These are phyloP conservation scores for Rhizoctonia solani DNA, from an alignment of 1,284 basidiomycete genomes.

Conservation along the genomic window DNA sequence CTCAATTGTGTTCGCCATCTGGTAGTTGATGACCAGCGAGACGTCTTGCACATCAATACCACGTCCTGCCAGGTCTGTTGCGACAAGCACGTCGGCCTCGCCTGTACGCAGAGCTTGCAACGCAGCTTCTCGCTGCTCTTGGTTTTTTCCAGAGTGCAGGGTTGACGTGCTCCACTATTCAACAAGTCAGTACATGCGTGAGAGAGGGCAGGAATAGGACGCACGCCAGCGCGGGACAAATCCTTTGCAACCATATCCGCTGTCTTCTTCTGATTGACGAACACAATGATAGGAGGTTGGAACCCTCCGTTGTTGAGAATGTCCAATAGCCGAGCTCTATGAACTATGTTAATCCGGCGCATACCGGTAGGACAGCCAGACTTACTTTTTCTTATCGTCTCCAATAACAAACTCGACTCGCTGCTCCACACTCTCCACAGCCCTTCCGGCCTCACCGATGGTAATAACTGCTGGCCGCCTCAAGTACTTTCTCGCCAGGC, in stretches of 20 bases:
- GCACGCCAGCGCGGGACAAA: slow-evolving; percentile 78
- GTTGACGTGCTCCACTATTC: slow-evolving; percentile 82
- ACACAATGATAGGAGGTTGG: slow-evolving; percentile 93
- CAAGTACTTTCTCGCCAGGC: slow-evolving; percentile 92
- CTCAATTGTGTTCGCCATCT: slow-evolving; percentile 96
- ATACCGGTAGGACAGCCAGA: slow-evolving; percentile 36
- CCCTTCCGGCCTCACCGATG: slow-evolving; percentile 96
- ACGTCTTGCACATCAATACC: slow-evolving; percentile 99
- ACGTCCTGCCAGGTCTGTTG: slow-evolving; percentile 95
- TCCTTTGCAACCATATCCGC: slow-evolving; percentile 96
- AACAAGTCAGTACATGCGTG: slow-evolving; percentile 12
- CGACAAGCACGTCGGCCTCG: slow-evolving; percentile 84
- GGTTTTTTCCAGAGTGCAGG: slow-evolving; percentile 95
- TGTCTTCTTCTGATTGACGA: slow-evolving; percentile 99
- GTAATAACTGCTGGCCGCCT: slow-evolving; percentile 92
- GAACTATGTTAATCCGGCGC: background rate
- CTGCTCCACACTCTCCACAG: slow-evolving; percentile 97
- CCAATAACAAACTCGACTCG: slow-evolving; percentile 89
- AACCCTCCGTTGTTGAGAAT: slow-evolving; percentile 85
- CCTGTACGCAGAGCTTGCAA: slow-evolving; percentile 85
- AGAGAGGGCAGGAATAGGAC: slow-evolving; percentile 41
- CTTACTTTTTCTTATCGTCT: slow-evolving; percentile 93
- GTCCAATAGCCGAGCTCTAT: slow-evolving; percentile 79
- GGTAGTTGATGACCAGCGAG: slow-evolving; percentile 94
- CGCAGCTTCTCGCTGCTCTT: slow-evolving; percentile 94